phyloP scores from a whole-genome alignment of 108 stramenopile genomes.

The Conticribra guillardii region DNA sequence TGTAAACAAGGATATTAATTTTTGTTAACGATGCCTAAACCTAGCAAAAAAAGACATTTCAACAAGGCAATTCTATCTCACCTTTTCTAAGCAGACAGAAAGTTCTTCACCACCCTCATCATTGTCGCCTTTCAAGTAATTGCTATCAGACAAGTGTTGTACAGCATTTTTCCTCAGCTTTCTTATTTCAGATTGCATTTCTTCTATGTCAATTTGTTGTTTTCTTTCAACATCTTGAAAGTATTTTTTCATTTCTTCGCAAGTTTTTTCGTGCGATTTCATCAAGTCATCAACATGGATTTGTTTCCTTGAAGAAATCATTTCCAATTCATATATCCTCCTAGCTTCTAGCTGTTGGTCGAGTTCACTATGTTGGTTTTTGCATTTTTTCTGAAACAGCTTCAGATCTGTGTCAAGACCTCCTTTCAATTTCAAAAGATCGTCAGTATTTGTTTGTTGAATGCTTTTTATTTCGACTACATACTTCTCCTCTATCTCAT shows the following conservation, averaged over 20 bases:
- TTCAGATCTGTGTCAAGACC: slow-evolving; percentile 27
- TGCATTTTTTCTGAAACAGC: slow-evolving; percentile 24
- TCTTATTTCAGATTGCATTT: slow-evolving; percentile 39
- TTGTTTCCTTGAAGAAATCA: slow-evolving; percentile 25
- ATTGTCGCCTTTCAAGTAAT: slow-evolving; percentile 28
- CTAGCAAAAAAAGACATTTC: background rate
- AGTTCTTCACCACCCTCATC: slow-evolving; percentile 25
- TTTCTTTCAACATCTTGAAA: slow-evolving; percentile 36
- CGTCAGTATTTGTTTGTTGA: slow-evolving; percentile 12
- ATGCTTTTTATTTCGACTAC: slow-evolving; percentile 15
- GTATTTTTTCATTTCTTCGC: slow-evolving; percentile 30
- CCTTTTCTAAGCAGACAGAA: slow-evolving; percentile 20
- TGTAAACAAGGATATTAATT: background rate
- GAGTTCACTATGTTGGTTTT: slow-evolving; percentile 27
- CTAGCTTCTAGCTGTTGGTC: slow-evolving; percentile 18
- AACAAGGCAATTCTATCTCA: slow-evolving; percentile 5
- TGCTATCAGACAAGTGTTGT: slow-evolving; percentile 20
- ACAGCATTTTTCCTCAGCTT: slow-evolving; percentile 40
- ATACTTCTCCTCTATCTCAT: slow-evolving; percentile 16
- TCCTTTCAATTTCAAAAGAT: slow-evolving; percentile 15
- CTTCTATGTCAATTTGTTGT: slow-evolving; percentile 48
- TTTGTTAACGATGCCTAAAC: background rate
- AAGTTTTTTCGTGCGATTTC: slow-evolving; percentile 25
- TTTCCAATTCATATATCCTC: slow-evolving; percentile 27
- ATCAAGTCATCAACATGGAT: slow-evolving; percentile 37